Percentiles rank a stretch among this genome's conserved stretches.
phyloP scores from a whole-genome alignment of 2,329 filamentous ascomycete species.

The Acephala macrosclerotiorum region DNA sequence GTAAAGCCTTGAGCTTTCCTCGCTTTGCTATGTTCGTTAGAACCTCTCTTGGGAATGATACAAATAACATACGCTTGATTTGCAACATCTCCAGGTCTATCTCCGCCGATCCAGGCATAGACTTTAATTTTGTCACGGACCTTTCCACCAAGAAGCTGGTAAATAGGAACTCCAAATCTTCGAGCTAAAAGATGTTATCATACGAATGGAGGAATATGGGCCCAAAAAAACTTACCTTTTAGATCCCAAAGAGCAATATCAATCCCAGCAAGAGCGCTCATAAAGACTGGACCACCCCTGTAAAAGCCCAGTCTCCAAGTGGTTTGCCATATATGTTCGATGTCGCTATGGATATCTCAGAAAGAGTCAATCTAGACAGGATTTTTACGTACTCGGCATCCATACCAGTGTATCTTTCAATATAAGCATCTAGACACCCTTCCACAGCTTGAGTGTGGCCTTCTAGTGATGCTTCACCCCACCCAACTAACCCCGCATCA shows the following conservation, averaged over 20 bases:
- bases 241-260: constrained; percentile 85
- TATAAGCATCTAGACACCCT: constrained; percentile 74
- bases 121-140: constrained; percentile 74
- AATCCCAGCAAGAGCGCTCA: constrained; percentile 79
- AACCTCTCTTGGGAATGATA: not conserved
- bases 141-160: constrained; percentile 78
- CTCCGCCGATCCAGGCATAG: constrained; percentile 82
- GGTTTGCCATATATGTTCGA: constrained; percentile 82
- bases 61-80: constrained; percentile 58
- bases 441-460: constrained; percentile 79
- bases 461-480: constrained; percentile 79
- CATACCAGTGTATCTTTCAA: constrained; percentile 65
- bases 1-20: constrained; percentile 69
- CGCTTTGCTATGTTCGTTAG: constrained; percentile 53
- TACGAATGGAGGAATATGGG: constrained; percentile 65
- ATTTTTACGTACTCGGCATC: constrained; percentile 68
- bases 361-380: not conserved
- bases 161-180: constrained; percentile 70
- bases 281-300: constrained; percentile 79
- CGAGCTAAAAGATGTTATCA: constrained; percentile 51
- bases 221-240: constrained; percentile 56
- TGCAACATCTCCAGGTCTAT: constrained; percentile 72
- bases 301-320: constrained; percentile 78
- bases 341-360: constrained; percentile 60
- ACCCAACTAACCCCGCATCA: constrained; percentile 68